Conservation (phyloP, 78 protist genomes). For the Pelomyxa schiedti region DNA sequence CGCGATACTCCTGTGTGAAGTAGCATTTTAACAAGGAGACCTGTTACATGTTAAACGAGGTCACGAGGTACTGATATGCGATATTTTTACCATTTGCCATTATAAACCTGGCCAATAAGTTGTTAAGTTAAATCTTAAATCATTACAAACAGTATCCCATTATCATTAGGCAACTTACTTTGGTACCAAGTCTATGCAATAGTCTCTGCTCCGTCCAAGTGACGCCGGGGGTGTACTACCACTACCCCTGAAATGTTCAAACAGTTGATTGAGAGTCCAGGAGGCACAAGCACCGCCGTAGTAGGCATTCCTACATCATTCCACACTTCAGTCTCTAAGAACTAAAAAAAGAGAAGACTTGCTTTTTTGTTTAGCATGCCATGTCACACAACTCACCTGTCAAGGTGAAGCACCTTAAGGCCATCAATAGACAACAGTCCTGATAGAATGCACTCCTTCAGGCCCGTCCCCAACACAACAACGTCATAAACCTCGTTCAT, state of each 20-base stretch:
- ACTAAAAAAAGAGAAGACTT: too few species aligned
- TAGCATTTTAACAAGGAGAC: slow-evolving; percentile 87
- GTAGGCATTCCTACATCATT: slow-evolving; percentile 95
- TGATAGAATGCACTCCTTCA: slow-evolving; percentile 94
- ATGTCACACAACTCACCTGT: too few species aligned
- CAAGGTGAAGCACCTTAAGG: slow-evolving; percentile 92
- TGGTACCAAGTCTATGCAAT: slow-evolving; percentile 91
- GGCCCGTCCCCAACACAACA: slow-evolving; percentile 93
- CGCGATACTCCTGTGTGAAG: slow-evolving; percentile 84
- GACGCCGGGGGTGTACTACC: slow-evolving; percentile 18
- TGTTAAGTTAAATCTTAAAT: too few species aligned
- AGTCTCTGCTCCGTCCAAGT: slow-evolving; percentile 58
- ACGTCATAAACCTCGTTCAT: slow-evolving; percentile 85
- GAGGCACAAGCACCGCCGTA: slow-evolving; percentile 98
- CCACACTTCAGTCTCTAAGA: too few species aligned
- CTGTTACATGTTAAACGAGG: background rate
- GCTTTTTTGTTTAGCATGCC: too few species aligned
- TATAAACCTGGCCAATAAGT: slow-evolving; percentile 90
- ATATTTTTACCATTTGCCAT: slow-evolving; percentile 70
- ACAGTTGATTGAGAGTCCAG: slow-evolving; percentile 72
- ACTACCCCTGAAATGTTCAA: slow-evolving; percentile 42
- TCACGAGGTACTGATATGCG: background rate
- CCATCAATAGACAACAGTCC: slow-evolving; percentile 90
- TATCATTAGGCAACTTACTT: too few species aligned
- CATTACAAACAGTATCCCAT: too few species aligned